phyloP scores from a whole-genome alignment of 129 eudicot species.

The Artemisia argyi region DNA sequence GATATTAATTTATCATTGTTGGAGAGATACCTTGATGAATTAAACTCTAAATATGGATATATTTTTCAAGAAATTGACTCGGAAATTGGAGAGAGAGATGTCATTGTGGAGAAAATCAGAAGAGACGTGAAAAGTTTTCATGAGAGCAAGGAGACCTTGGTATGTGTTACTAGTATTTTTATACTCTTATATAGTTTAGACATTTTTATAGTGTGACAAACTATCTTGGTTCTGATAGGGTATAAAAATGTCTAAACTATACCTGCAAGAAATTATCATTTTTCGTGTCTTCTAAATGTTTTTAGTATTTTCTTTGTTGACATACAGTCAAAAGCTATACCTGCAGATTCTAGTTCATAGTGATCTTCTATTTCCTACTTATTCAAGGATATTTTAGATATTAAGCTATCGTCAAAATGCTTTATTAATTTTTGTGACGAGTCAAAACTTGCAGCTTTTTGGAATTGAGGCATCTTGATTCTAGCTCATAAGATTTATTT shows the following conservation, averaged over 20 bases:
- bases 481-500: no score
- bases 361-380: not conserved
- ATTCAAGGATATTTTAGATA: slow-evolving; percentile 8
- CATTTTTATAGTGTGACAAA: no score
- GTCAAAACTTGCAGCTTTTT: slow-evolving; percentile 16
- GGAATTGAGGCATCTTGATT: not conserved
- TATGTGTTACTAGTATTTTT: slow-evolving; percentile 24
- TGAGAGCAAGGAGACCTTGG: slow-evolving; percentile 76
- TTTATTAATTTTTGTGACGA: not conserved
- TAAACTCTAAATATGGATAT: slow-evolving; percentile 72
- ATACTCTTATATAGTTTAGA: not conserved
- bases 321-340: not conserved
- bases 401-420: not conserved
- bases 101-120: slow-evolving; percentile 57
- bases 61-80: slow-evolving; percentile 78
- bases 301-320: not conserved
- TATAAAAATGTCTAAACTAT: no score
- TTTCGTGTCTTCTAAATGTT: not conserved
- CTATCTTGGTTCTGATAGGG: no score
- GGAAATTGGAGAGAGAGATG: slow-evolving; percentile 65
- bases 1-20: slow-evolving; percentile 82
- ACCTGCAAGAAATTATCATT: not conserved
- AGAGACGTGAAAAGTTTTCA: slow-evolving; percentile 61
- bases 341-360: not conserved
- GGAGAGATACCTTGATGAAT: slow-evolving; percentile 86